A percentile compares a stretch with the other conserved stretches of the same genome.
phyloP scores from a whole-genome alignment of 192 early-diverging fungal genomes.

The Coemansia guatemalensis region DNA sequence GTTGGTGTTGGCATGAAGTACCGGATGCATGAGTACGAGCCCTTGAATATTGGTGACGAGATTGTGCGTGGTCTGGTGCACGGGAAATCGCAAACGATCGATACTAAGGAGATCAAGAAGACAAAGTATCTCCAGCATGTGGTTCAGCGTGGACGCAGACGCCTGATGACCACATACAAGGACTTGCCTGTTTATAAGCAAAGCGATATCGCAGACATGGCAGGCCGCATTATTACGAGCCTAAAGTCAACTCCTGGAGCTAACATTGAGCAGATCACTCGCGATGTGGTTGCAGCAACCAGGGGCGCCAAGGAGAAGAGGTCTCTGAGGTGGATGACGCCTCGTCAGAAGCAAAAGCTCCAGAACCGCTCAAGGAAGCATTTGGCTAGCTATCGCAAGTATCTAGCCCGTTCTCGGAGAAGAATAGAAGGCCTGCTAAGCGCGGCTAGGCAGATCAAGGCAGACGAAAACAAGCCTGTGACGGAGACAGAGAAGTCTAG shows the following conservation, averaged over 20 bases:
- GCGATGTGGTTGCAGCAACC: constrained; percentile 24
- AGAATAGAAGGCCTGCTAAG: background rate
- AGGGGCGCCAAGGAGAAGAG: constrained; percentile 20
- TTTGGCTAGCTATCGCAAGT: background rate
- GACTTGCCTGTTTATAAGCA: constrained; percentile 39
- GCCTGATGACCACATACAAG: constrained; percentile 42
- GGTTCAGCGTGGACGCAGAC: constrained; percentile 33
- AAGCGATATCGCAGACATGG: constrained; percentile 33
- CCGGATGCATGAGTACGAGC: constrained; percentile 69
- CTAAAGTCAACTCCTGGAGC: constrained; percentile 32
- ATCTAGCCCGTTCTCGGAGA: background rate
- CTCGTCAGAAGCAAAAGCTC: background rate
- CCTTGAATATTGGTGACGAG: constrained; percentile 43
- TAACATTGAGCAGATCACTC: constrained; percentile 48
- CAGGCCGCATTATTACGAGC: constrained; percentile 19
- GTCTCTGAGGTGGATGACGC: background rate
- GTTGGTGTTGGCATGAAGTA: constrained; percentile 83
- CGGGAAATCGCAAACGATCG: constrained; percentile 20
- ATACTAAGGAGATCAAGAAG: constrained; percentile 16
- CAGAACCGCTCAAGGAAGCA: background rate
- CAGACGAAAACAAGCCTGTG: background rate
- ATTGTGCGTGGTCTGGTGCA: constrained; percentile 34
- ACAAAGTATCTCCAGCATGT: constrained; percentile 20
- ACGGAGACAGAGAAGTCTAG: constrained; percentile 3
- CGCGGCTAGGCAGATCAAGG: constrained; percentile 1